Conservation (phyloP, 1,139 yeast genomes). For the Groenewaldozyma auringiensis region DNA sequence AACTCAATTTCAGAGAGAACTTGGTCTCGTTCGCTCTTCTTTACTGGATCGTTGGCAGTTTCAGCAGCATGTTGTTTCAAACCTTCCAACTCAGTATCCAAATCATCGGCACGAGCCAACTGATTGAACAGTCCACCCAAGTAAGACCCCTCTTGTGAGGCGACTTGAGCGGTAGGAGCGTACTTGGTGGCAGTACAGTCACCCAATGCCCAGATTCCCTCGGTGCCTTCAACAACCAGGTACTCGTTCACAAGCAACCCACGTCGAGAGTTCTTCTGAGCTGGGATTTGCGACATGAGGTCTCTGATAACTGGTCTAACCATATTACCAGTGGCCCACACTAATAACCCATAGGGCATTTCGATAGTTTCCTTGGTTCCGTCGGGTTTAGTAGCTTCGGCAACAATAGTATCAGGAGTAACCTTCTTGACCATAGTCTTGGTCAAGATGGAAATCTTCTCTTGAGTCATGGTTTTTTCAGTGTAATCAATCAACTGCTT, state of each 20-base stretch:
- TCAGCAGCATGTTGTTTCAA: conserved; percentile 36
- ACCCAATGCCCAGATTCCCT: conserved; percentile 81
- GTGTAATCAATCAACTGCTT: conserved; percentile 79
- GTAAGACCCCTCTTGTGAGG: conserved; percentile 87
- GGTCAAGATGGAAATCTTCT: conserved; percentile 68
- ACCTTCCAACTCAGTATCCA: conserved; percentile 39
- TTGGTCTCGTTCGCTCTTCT: conserved; percentile 20
- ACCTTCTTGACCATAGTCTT: conserved; percentile 88
- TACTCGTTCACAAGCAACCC: conserved; percentile 81
- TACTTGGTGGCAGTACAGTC: conserved; percentile 87
- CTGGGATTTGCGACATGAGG: conserved; percentile 62
- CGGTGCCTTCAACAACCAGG: conserved; percentile 75
- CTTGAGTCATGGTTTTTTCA: conserved; percentile 68
- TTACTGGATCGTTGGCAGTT: conserved; percentile 28
- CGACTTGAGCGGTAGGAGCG: conserved; percentile 97
- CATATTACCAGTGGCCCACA: conserved; percentile 98
- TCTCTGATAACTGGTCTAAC: conserved; percentile 70
- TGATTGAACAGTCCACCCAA: conserved; percentile 65
- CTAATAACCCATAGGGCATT: conserved; percentile 83
- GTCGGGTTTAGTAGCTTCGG: conserved; percentile 61
- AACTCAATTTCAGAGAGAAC: conserved; percentile 33
- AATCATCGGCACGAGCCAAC: conserved; percentile 58
- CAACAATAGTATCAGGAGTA: conserved; percentile 56
- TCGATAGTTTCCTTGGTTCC: conserved; percentile 52
- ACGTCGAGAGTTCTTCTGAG: conserved; percentile 81